These are phyloP conservation scores for Pichia sporocuriosa DNA, from an alignment of 805 yeast species.

Conservation along the genomic window DNA sequence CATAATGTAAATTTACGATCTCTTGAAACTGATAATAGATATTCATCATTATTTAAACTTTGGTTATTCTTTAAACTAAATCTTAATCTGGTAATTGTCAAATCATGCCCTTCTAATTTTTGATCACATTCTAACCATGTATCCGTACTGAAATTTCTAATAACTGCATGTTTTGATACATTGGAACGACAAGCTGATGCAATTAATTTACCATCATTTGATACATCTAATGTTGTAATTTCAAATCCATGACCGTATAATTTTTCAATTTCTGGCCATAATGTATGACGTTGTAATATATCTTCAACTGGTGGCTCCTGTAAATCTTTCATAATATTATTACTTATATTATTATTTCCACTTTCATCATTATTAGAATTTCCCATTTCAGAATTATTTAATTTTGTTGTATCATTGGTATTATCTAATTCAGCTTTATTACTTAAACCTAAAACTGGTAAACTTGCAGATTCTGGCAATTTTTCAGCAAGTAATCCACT, in stretches of 20 bases:
- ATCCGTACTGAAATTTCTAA: conserved; percentile 61
- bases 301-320: conserved; percentile 78
- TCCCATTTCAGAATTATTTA: conserved; percentile 35
- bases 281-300: conserved; percentile 79
- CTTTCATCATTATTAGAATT: conserved; percentile 29
- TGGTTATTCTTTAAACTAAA: conserved; percentile 65
- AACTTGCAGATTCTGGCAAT: conserved; percentile 72
- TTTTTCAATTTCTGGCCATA: conserved; percentile 94
- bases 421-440: conserved; percentile 70
- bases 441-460: conserved; percentile 90
- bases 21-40: conserved; percentile 64
- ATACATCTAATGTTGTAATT: conserved; percentile 67
- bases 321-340: conserved; percentile 41
- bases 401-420: conserved; percentile 31
- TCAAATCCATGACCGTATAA: conserved; percentile 98
- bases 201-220: conserved; percentile 53
- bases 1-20: conserved; percentile 83
- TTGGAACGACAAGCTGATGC: conserved; percentile 94
- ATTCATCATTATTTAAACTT: conserved; percentile 37
- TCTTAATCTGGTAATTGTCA: conserved; percentile 78
- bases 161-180: conserved; percentile 74
- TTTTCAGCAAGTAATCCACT: conserved; percentile 12
- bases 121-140: conserved; percentile 56
- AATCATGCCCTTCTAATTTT: conserved; percentile 62
- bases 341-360: conserved; percentile 30